A percentile compares a stretch with the other conserved stretches of the same genome.
These are phyloP conservation scores for Rhizomucor miehei DNA, from an alignment of 371 early-diverging fungal species.

Conservation along the genomic window DNA sequence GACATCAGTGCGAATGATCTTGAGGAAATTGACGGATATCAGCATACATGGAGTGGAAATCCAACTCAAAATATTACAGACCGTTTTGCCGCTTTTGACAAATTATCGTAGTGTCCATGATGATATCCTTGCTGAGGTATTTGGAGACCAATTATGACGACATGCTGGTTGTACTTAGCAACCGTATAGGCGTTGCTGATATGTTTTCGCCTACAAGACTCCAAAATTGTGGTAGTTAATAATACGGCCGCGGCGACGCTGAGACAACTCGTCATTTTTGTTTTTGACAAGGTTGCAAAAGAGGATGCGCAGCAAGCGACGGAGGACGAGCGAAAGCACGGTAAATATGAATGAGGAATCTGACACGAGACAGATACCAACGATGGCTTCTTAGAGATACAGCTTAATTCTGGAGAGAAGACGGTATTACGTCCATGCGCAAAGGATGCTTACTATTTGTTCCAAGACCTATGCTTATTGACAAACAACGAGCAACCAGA, in stretches of 20 bases:
- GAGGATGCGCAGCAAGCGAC: constrained; percentile 52
- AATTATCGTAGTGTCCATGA: constrained; percentile 81
- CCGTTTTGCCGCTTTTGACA: constrained; percentile 83
- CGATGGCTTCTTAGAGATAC: constrained; percentile 9
- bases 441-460: constrained; percentile 82
- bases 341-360: constrained; percentile 19
- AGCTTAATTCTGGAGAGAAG: constrained; percentile 35
- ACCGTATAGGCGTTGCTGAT: constrained; percentile 69
- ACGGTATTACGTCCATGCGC: constrained; percentile 56
- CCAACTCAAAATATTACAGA: constrained; percentile 93
- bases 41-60: constrained; percentile 76
- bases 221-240: constrained; percentile 82
- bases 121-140: constrained; percentile 79
- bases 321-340: constrained; percentile 31
- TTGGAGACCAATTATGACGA: neutral
- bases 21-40: constrained; percentile 74
- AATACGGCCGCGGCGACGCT: constrained; percentile 96
- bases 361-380: neutral
- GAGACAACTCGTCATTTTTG: constrained; percentile 86
- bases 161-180: no score
- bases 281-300: constrained; percentile 88
- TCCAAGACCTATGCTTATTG: constrained; percentile 80
- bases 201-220: constrained; percentile 87
- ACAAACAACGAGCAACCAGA: constrained; percentile 65
- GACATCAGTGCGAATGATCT: constrained; percentile 65